Evolutionary conservation across 1,284 basidiomycete genomes (phyloP).

Genomic region (Cryptococcus amylolentus): DNA sequence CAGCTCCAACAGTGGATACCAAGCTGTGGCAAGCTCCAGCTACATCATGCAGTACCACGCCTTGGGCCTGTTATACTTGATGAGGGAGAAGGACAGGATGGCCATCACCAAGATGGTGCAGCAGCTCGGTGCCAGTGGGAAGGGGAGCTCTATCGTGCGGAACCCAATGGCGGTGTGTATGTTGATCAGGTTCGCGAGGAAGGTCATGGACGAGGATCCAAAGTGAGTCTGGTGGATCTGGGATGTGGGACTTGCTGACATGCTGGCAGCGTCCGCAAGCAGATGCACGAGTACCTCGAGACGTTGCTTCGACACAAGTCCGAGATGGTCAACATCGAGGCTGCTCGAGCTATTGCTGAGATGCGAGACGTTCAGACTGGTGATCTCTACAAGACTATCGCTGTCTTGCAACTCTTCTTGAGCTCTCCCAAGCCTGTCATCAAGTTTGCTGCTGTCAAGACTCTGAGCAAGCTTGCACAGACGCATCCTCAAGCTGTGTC

Average conservation of each 20-base stretch:
- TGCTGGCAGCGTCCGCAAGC: slow-evolving; percentile 70
- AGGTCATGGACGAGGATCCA: slow-evolving; percentile 96
- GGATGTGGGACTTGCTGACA: slow-evolving; percentile 1
- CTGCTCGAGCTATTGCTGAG: slow-evolving; percentile 94
- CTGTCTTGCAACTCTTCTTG: slow-evolving; percentile 91
- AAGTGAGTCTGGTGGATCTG: slow-evolving; percentile 61
- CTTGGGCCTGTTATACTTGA: slow-evolving; percentile 87
- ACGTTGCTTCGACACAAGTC: slow-evolving; percentile 97
- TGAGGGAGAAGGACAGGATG: slow-evolving; percentile 97
- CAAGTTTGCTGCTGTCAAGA: slow-evolving; percentile 97
- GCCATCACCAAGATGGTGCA: slow-evolving; percentile 99
- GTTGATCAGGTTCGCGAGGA: slow-evolving; percentile 95
- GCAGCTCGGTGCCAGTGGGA: slow-evolving; percentile 75
- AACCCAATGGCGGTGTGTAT: slow-evolving; percentile 99
- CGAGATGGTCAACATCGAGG: slow-evolving; percentile 99
- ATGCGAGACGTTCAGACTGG: slow-evolving; percentile 75
- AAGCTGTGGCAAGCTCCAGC: slow-evolving; percentile 78
- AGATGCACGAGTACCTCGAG: slow-evolving; percentile 92
- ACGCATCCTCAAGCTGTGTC: slow-evolving; percentile 81
- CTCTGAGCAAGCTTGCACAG: slow-evolving; percentile 81
- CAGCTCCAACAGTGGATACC: slow-evolving; percentile 55
- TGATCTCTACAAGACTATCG: slow-evolving; percentile 82
- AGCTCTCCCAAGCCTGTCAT: slow-evolving; percentile 89
- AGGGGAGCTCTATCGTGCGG: slow-evolving; percentile 77
- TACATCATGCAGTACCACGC: slow-evolving; percentile 98